Conservation (phyloP, 2,329 filamentous ascomycete species). For the Aschersonia sp. region DNA sequence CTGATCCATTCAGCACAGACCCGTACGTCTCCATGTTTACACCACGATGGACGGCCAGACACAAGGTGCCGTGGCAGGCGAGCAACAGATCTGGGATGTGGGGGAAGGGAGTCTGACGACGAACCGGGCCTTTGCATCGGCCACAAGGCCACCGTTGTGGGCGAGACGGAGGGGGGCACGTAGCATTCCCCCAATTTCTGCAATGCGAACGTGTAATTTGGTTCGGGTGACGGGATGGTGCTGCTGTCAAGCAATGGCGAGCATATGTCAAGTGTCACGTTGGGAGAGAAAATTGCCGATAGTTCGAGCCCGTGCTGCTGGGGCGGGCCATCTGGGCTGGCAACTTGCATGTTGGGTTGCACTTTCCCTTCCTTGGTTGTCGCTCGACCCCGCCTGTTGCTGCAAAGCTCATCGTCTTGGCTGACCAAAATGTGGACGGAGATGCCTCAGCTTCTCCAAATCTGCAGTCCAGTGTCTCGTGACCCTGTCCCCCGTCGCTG, state of each 20-base stretch:
- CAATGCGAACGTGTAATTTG: not conserved
- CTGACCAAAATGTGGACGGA: not conserved
- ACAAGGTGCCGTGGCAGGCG: too few species aligned
- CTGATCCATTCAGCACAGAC: too few species aligned
- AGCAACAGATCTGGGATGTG: too few species aligned
- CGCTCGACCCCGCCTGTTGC: not conserved
- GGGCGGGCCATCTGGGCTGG: not conserved
- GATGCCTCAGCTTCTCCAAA: not conserved
- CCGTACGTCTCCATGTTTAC: too few species aligned
- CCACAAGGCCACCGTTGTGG: too few species aligned
- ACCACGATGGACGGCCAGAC: too few species aligned
- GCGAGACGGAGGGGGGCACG: not conserved
- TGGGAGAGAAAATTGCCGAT: not conserved
- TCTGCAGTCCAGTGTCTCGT: not conserved
- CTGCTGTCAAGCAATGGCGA: not conserved
- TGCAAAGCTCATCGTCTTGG: not conserved
- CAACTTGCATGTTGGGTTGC: not conserved
- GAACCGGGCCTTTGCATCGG: not conserved
- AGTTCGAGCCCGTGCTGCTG: not conserved
- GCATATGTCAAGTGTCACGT: not conserved
- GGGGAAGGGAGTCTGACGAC: too few species aligned
- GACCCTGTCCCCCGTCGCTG: not conserved
- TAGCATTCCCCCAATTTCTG: not conserved
- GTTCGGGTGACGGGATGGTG: not conserved
- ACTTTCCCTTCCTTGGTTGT: not conserved